Evolutionary conservation across 768 basidiomycete species (phyloP).

Genomic region (Hericium coralloides): DNA sequence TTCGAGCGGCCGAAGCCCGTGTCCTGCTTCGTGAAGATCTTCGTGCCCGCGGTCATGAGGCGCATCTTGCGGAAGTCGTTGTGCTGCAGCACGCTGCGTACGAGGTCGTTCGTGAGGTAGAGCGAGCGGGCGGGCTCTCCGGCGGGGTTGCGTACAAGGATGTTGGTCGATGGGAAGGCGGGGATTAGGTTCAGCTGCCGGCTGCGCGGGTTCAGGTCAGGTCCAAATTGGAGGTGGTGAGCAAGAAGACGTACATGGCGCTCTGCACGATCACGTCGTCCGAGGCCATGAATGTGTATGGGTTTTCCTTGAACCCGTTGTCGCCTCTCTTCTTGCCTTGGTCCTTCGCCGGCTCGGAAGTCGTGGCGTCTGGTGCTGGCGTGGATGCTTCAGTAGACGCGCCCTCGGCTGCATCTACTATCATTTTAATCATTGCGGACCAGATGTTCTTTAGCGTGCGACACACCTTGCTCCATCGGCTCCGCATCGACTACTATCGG

Average conservation of each 20-base stretch:
- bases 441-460: too few species aligned
- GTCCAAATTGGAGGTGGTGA: not conserved
- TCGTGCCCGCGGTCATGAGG: constrained; percentile 88
- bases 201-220: constrained; percentile 34
- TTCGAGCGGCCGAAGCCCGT: constrained; percentile 26
- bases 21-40: constrained; percentile 88
- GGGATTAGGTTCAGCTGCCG: constrained; percentile 60
- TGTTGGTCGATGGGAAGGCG: constrained; percentile 63
- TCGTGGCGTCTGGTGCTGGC: constrained; percentile 7
- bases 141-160: constrained; percentile 81
- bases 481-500: not conserved
- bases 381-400: not conserved
- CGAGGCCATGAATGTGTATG: constrained; percentile 72
- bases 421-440: too few species aligned
- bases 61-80: constrained; percentile 84
- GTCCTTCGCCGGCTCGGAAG: not conserved
- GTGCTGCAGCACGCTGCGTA: constrained; percentile 67
- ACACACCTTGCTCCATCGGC: constrained; percentile 6
- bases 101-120: constrained; percentile 80
- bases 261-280: constrained; percentile 60
- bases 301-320: constrained; percentile 64
- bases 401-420: not conserved
- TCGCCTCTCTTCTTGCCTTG: constrained; percentile 18
- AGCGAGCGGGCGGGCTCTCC: constrained; percentile 69
- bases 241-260: constrained; percentile 58